Evolutionary conservation across 345 rosid genomes (phyloP), one percentile per base, ranked within the genome.

Genomic region (Jatropha curcas): DNA sequence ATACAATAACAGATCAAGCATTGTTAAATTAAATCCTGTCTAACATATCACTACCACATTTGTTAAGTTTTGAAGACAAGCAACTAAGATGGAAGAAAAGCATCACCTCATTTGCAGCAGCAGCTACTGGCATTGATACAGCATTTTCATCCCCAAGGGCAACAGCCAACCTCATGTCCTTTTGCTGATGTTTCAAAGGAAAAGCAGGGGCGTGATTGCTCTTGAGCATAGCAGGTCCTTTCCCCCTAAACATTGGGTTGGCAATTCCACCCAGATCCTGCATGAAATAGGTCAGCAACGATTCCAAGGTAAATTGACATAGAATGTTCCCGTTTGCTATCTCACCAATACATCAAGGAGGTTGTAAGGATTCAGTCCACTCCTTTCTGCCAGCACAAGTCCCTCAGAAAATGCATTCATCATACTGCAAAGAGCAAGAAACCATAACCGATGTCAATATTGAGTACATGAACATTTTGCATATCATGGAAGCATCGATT

Each of bases 71-170:
- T 9, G 39, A 16, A 41, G 33, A 56, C 7, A 57, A 46, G 11
- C 1, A 53, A 31, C 16, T 64, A 57, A 9, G 28, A 35, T 60
- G 57, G 58, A 71, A 68, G 68, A 60, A 79, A 71, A 72, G 48
- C 25, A 31, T 59, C 12, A 90, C 98, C 96, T 94, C 99, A 75
- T 92, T 90, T 48, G 99, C 85, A 48, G 96, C 94, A 2, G 98
- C 99, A 22, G 97, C 98, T 30, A 92, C 88, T 30, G 97, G 99
- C 98, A 92, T 90, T 39, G 98, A 82, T 24, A 92, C 80, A 30
- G 96, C 90, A 72, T 87, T 89, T 81, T 90, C 95, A 75, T 94
- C 99, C 24, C 99, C 99, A n/a, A 94, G 97, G 50, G 94, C 91
- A 69, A 94, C 88, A 77, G 99, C 99, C 84, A 94, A 75, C 80